Evolutionary conservation across 371 early-diverging fungal species (phyloP), one percentile per base, ranked within the genome.

Genomic region (Funneliformis caledonium): DNA sequence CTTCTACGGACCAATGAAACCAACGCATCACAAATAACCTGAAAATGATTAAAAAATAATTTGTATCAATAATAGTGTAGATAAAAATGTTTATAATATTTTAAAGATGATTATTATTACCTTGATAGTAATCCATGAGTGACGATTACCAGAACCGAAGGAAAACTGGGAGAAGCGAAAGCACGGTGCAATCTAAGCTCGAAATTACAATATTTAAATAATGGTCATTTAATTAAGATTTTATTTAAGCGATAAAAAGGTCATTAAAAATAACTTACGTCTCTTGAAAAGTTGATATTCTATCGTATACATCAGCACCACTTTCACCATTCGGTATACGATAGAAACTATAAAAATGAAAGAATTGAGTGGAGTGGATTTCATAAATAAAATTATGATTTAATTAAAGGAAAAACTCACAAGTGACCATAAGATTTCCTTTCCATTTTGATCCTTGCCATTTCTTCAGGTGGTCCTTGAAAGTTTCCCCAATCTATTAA

Each of bases 281-380:
- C 33, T 68, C 68, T 68, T 68, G 68, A 60, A 82, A 83, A 43
- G 83, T 83, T 19, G 83, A 83, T 56, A 83, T 74, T 5, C 82
- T 45, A 52, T 83, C 83, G 59, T 83, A 83, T 50, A 83, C 83
- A 47, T 83, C 83, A 37, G 82, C 82, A 47, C 83, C 83, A 9
- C 69, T 67, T 78, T 83, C 83, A 3, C 83, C 83, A n/a, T 74
- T 65, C 7, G 83, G 83, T 33, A 83, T 82, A 42, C 83, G 83
- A 73, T 83, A 83, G 42, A 80, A 82, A 61, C 82, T 82, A 59
- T 42, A 47, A 68, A 43, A n/a, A 16, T 6, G 26, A 42, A 31
- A 16, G 19, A 73, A 73, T 56, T 19, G 9, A 22, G 9, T 19
- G 22, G 31, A 33, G 78, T 69, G 31, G 83, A 26, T 48, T 48